Conservation (phyloP, 106 monocot species). For the Cymbidium sinense region DNA sequence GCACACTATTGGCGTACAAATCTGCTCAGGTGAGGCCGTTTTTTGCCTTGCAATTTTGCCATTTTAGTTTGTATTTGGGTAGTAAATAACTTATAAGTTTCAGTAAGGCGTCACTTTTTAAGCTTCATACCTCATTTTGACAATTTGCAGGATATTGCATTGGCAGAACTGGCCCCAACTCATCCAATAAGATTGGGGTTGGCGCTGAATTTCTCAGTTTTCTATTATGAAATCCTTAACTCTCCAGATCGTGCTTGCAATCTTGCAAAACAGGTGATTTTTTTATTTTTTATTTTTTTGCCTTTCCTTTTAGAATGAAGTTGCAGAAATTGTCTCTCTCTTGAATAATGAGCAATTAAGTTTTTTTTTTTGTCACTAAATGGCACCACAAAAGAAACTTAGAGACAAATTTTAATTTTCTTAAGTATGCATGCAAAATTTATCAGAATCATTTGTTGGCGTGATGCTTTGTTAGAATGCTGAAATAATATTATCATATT, state of each 20-base stretch:
- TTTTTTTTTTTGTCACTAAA: too few species aligned
- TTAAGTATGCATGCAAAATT: neutral
- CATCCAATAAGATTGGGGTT: slow-evolving; percentile 35
- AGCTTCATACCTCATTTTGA: neutral
- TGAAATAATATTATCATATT: neutral
- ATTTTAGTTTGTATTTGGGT: neutral
- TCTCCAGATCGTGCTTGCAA: slow-evolving; percentile 37
- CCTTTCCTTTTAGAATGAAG: neutral
- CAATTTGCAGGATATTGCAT: slow-evolving; percentile 27
- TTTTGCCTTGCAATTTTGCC: neutral
- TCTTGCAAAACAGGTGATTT: slow-evolving; percentile 38
- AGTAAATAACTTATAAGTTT: neutral
- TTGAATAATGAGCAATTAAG: neutral
- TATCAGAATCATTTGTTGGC: neutral
- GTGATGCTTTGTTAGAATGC: neutral
- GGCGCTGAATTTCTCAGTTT: slow-evolving; percentile 38
- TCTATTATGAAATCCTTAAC: slow-evolving; percentile 36
- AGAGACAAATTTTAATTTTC: too few species aligned
- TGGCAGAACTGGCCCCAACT: slow-evolving; percentile 34
- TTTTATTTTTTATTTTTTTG: neutral
- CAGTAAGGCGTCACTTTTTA: neutral
- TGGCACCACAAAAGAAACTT: too few species aligned
- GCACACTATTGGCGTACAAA: slow-evolving; percentile 42
- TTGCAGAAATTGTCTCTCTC: neutral
- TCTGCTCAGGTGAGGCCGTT: slow-evolving; percentile 35